Conservation (phyloP, 176 grass and related monocot genomes). For the Oryza meridionalis region DNA sequence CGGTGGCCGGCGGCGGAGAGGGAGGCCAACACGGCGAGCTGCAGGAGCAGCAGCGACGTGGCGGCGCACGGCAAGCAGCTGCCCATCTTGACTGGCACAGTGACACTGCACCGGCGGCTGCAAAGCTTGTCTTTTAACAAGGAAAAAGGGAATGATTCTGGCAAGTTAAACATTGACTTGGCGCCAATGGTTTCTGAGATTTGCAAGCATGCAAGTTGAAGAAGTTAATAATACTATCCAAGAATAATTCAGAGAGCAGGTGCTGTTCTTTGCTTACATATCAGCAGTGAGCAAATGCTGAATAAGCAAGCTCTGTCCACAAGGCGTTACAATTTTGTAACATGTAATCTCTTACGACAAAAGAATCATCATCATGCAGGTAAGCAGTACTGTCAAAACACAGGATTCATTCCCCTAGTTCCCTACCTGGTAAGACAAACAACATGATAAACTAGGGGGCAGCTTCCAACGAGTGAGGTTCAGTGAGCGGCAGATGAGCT, state of each 20-base stretch:
- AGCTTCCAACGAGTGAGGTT: background rate
- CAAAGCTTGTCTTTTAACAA: too few relatives aligned
- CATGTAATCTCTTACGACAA: conserved; percentile 49
- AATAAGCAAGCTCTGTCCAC: conserved; percentile 38
- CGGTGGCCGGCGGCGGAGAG: too few relatives aligned
- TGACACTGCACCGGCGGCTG: too few relatives aligned
- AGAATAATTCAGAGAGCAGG: conserved; percentile 11
- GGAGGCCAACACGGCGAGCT: too few relatives aligned
- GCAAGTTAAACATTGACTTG: too few relatives aligned
- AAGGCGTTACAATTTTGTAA: conserved; percentile 53
- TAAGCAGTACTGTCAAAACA: conserved; percentile 30
- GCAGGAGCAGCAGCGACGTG: too few relatives aligned
- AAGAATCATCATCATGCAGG: conserved; percentile 49
- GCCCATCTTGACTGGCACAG: too few relatives aligned
- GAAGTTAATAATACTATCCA: background rate
- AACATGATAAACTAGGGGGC: background rate
- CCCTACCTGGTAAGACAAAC: conserved; percentile 30
- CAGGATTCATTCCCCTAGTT: conserved; percentile 10
- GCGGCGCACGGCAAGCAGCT: too few relatives aligned
- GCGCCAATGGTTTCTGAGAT: background rate
- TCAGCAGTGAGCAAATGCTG: conserved; percentile 40
- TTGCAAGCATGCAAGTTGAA: background rate
- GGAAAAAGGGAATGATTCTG: too few relatives aligned
- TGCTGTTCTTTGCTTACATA: conserved; percentile 13
- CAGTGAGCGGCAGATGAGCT: conserved; percentile 32